Conservation (phyloP, 495 filamentous ascomycete species). For the Copromyces sp. region DNA sequence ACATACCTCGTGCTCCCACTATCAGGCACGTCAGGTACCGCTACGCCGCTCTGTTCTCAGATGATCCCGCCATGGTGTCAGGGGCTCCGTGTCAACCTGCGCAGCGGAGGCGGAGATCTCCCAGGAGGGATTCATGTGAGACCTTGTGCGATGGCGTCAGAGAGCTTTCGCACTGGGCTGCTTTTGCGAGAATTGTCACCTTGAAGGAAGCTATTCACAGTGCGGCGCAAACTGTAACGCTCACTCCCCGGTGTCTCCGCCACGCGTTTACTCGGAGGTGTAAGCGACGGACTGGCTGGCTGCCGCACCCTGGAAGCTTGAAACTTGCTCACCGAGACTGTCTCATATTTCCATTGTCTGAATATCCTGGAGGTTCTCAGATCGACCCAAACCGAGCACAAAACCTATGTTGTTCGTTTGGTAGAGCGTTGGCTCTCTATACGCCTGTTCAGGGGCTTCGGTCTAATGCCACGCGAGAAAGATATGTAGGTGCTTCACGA, state of each 20-base stretch:
- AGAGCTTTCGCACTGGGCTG: neutral
- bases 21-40: neutral
- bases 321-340: slow-evolving; percentile 9
- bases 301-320: neutral
- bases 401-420: neutral
- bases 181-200: neutral
- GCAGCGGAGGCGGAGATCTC: neutral
- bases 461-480: neutral
- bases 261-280: neutral
- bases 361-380: neutral
- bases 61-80: neutral
- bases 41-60: neutral
- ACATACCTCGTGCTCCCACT: neutral
- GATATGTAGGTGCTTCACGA: neutral
- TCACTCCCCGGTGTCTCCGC: neutral
- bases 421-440: neutral
- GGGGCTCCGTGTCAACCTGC: neutral
- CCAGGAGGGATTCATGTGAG: neutral
- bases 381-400: neutral
- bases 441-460: neutral
- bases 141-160: neutral
- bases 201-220: neutral
- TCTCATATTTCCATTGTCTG: neutral
- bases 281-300: neutral
- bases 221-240: neutral